Evolutionary conservation across 805 yeast genomes (phyloP).

Genomic region (Metschnikowia drakensbergensis): DNA sequence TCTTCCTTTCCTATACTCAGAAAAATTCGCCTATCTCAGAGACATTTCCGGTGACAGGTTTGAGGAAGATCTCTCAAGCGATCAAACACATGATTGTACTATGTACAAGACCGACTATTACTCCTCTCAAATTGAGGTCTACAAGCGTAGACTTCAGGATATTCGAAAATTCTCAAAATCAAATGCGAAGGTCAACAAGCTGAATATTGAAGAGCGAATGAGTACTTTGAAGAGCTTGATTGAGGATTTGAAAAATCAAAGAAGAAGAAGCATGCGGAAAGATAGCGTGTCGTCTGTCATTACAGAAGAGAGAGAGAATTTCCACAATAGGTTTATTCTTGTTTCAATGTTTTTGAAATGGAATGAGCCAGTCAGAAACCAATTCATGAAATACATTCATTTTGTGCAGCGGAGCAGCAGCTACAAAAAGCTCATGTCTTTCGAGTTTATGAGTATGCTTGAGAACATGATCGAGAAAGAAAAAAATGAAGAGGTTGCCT

Average conservation of each 20-base stretch:
- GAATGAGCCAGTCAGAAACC: slow-evolving; percentile 36
- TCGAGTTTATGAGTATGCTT: slow-evolving; percentile 32
- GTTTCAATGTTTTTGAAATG: slow-evolving; percentile 40
- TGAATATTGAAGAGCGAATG: slow-evolving; percentile 10
- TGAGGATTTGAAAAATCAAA: slow-evolving; percentile 4
- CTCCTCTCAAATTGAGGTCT: slow-evolving; percentile 26
- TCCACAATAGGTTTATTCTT: slow-evolving; percentile 37
- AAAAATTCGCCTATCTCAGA: slow-evolving; percentile 65
- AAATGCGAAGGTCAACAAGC: slow-evolving; percentile 4
- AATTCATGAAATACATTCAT: slow-evolving; percentile 34
- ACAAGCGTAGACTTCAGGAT: slow-evolving; percentile 25
- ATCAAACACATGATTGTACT: slow-evolving; percentile 29
- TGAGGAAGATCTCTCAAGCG: slow-evolving; percentile 20
- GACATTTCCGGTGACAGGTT: slow-evolving; percentile 40
- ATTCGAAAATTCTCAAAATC: slow-evolving; percentile 17
- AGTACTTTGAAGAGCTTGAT: slow-evolving; percentile 19
- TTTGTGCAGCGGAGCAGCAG: slow-evolving; percentile 29
- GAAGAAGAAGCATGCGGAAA: slow-evolving; percentile 6
- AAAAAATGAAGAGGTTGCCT: slow-evolving; percentile 47
- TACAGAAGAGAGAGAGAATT: slow-evolving; percentile 14
- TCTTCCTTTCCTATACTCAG: slow-evolving; percentile 62
- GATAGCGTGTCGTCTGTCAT: slow-evolving; percentile 8
- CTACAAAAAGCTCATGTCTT: slow-evolving; percentile 30
- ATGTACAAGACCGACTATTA: slow-evolving; percentile 25
- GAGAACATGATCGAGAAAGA: slow-evolving; percentile 28